These are phyloP conservation scores for Aspergillus kassunensis DNA, from an alignment of 495 filamentous ascomycete genomes.

Conservation along the genomic window DNA sequence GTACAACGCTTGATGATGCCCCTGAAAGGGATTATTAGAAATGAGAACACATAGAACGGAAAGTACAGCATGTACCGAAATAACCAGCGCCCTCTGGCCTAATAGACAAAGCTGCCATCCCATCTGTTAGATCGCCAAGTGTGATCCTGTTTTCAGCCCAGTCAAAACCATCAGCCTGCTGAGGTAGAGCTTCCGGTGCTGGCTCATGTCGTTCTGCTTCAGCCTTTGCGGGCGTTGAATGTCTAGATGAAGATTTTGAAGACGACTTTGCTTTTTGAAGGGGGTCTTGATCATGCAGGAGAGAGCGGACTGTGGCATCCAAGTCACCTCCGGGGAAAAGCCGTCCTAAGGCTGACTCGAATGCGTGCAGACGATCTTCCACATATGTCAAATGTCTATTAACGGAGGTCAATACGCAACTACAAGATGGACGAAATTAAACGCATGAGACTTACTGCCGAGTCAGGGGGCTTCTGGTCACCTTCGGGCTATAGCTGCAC, in stretches of 20 bases:
- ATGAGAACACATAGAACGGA: background rate
- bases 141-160: slow-evolving; percentile 48
- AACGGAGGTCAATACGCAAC: background rate
- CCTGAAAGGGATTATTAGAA: slow-evolving; percentile 22
- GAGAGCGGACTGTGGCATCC: slow-evolving; percentile 42
- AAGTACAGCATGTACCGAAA: slow-evolving; percentile 33
- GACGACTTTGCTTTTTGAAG: slow-evolving; percentile 28
- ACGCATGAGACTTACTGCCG: slow-evolving; percentile 33
- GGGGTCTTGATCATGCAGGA: slow-evolving; percentile 39
- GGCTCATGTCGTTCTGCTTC: slow-evolving; percentile 37
- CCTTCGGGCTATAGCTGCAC: slow-evolving; percentile 49
- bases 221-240: slow-evolving; percentile 35
- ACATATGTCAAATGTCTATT: slow-evolving; percentile 46
- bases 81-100: slow-evolving; percentile 49
- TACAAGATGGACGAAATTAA: background rate
- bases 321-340: slow-evolving; percentile 45
- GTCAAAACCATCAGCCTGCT: slow-evolving; percentile 50
- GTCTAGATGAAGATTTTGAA: slow-evolving; percentile 38
- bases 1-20: slow-evolving; percentile 45
- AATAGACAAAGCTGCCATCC: slow-evolving; percentile 51
- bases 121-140: slow-evolving; percentile 44
- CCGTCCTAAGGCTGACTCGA: slow-evolving; percentile 42
- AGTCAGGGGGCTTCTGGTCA: slow-evolving; percentile 45
- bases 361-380: slow-evolving; percentile 44
- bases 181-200: slow-evolving; percentile 43